A percentile compares a stretch with the other conserved stretches of the same genome.
Evolutionary conservation across 805 yeast species (phyloP).

Genomic region (Kodamaea laetipori): DNA sequence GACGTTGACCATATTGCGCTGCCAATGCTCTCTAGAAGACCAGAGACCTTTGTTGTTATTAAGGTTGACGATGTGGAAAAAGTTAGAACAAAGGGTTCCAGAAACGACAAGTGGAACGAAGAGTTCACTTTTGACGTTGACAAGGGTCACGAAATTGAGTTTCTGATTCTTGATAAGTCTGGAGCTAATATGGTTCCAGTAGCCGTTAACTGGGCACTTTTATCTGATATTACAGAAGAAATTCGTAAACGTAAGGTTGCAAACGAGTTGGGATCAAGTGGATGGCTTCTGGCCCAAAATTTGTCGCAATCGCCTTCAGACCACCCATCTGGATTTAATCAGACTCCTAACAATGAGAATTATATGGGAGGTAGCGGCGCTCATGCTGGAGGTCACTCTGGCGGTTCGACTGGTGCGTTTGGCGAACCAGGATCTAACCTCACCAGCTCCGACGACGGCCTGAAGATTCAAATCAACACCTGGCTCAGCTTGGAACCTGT

Average conservation of each 20-base stretch:
- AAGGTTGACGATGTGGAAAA: conserved; percentile 88
- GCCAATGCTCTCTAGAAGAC: conserved; percentile 73
- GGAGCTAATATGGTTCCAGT: conserved; percentile 77
- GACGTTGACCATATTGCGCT: conserved; percentile 93
- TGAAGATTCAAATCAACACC: conserved; percentile 55
- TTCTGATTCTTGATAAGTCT: conserved; percentile 80
- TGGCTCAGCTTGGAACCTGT: conserved; percentile 95
- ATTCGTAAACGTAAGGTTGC: conserved; percentile 86
- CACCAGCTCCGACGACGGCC: conserved; percentile 3
- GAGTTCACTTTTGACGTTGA: conserved; percentile 79
- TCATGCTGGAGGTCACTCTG: too few species aligned
- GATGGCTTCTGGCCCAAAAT: conserved; percentile 86
- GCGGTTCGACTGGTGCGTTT: too few species aligned
- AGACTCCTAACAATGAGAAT: background rate
- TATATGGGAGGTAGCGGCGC: too few species aligned
- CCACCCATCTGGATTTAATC: conserved; percentile 1
- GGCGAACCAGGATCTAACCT: background rate
- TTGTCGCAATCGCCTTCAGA: conserved; percentile 28
- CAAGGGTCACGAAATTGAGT: conserved; percentile 88
- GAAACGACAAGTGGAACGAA: conserved; percentile 83
- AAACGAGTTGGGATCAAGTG: conserved; percentile 66
- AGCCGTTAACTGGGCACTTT: conserved; percentile 86
- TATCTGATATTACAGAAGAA: conserved; percentile 93
- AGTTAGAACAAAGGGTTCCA: conserved; percentile 71
- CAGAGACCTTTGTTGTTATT: conserved; percentile 75